Percentiles rank a stretch among this genome's conserved stretches.
These are phyloP conservation scores for Lactarius tabidus DNA, from an alignment of 768 basidiomycete genomes.

Conservation along the genomic window DNA sequence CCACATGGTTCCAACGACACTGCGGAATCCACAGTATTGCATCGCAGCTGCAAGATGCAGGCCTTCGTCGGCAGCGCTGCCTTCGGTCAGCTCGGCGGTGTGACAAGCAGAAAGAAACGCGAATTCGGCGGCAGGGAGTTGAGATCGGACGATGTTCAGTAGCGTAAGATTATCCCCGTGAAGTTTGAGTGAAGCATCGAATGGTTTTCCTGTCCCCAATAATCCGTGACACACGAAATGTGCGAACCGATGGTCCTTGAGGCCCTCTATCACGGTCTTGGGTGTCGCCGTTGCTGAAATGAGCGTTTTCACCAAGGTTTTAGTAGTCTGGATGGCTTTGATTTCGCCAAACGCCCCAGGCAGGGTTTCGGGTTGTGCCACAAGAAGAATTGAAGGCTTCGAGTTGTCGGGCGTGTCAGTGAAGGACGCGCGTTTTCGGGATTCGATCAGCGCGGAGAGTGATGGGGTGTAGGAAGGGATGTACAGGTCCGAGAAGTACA, in stretches of 20 bases:
- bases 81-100: neutral
- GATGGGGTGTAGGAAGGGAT: too few relatives aligned
- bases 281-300: neutral
- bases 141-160: neutral
- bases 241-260: neutral
- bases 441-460: too few relatives aligned
- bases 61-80: too few relatives aligned
- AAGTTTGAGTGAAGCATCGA: too few relatives aligned
- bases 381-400: constrained; percentile 7
- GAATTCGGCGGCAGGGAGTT: neutral
- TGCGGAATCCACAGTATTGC: too few relatives aligned
- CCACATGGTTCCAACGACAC: too few relatives aligned
- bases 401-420: too few relatives aligned
- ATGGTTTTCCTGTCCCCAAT: too few relatives aligned
- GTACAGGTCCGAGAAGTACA: neutral
- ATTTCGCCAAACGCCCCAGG: neutral
- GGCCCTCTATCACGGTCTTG: neutral
- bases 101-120: neutral
- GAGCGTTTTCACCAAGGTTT: neutral
- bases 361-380: neutral
- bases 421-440: neutral
- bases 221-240: too few relatives aligned
- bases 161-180: too few relatives aligned
- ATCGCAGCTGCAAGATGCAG: too few relatives aligned
- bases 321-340: neutral